Percentiles rank a stretch among this genome's conserved stretches.
Evolutionary conservation across 192 early-diverging fungal genomes (phyloP).

Genomic region (Anaeromyces robustus): DNA sequence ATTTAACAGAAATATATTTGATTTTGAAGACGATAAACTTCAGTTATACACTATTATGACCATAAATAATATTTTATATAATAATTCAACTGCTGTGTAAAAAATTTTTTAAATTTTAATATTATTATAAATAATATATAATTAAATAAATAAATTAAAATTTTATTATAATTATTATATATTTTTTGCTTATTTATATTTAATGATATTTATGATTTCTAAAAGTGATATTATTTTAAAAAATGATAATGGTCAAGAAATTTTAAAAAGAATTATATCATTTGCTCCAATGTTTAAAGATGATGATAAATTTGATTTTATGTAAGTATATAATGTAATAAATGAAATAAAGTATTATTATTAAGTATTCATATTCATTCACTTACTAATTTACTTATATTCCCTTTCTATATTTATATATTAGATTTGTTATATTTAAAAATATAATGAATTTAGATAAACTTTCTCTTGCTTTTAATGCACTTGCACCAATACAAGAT

Average conservation of each 20-base stretch:
- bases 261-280: neutral
- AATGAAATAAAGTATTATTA: too few species aligned
- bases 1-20: neutral
- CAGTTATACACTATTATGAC: neutral
- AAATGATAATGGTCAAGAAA: neutral
- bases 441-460: neutral
- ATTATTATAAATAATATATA: too few species aligned
- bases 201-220: too few species aligned
- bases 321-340: too few species aligned
- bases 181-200: too few species aligned
- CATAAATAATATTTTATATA: neutral
- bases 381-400: too few species aligned
- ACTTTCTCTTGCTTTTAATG: neutral
- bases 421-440: neutral
- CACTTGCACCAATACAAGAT: neutral
- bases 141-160: too few species aligned
- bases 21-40: neutral
- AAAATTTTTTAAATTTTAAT: too few species aligned
- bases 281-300: neutral
- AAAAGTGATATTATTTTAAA: neutral
- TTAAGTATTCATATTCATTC: too few species aligned
- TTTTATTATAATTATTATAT: too few species aligned
- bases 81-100: neutral
- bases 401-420: too few species aligned
- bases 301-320: neutral